Evolutionary conservation across 768 basidiomycete species (phyloP).

Genomic region (Lactarius evosmus): DNA sequence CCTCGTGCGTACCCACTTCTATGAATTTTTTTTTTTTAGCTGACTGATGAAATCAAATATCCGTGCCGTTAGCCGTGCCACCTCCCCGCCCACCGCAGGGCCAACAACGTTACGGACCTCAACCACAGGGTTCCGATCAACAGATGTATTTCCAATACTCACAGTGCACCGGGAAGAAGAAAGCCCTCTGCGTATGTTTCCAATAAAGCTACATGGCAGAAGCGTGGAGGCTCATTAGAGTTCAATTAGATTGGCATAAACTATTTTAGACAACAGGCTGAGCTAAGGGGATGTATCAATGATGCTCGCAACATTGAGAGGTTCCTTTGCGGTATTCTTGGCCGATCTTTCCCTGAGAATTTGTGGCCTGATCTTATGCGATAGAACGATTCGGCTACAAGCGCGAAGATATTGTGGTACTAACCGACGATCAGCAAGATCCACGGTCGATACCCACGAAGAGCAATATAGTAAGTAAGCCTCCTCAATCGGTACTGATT

Average conservation of each 20-base stretch:
- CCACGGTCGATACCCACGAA: slow-evolving; percentile 48
- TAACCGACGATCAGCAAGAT: slow-evolving; percentile 49
- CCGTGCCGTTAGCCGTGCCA: slow-evolving; percentile 30
- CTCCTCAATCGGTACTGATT: neutral
- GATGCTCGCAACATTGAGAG: slow-evolving; percentile 52
- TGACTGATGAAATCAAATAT: neutral
- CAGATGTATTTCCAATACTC: slow-evolving; percentile 55
- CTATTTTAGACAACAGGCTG: slow-evolving; percentile 44
- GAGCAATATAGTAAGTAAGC: slow-evolving; percentile 46
- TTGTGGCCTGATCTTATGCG: neutral
- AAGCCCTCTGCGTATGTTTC: slow-evolving; percentile 49
- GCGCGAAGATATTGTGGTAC: slow-evolving; percentile 54
- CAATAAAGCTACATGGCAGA: neutral
- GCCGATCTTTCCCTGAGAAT: neutral
- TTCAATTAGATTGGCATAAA: slow-evolving; percentile 50
- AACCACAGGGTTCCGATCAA: slow-evolving; percentile 36
- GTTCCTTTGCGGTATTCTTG: slow-evolving; percentile 42
- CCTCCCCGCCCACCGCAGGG: slow-evolving; percentile 36
- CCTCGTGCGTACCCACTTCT: slow-evolving; percentile 28
- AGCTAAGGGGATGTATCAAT: slow-evolving; percentile 56
- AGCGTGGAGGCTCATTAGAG: neutral
- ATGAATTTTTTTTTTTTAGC: neutral
- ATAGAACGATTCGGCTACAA: slow-evolving; percentile 46
- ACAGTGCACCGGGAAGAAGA: slow-evolving; percentile 52
- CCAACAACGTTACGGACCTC: slow-evolving; percentile 46